A percentile compares a stretch with the other conserved stretches of the same genome.
These are phyloP conservation scores for Oryza meyeriana DNA, from an alignment of 176 grass and related monocot species.

Conservation along the genomic window DNA sequence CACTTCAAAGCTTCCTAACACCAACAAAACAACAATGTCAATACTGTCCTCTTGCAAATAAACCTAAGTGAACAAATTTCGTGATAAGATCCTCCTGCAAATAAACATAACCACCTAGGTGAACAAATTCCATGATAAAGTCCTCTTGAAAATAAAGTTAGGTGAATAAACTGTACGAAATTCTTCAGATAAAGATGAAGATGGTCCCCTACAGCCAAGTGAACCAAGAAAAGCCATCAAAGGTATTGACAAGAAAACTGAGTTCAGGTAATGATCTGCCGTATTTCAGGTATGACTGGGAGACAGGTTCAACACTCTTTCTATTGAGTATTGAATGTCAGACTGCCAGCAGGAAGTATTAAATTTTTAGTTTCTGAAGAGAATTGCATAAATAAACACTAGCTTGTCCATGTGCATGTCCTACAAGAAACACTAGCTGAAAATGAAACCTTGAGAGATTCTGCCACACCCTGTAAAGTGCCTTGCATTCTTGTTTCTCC, in stretches of 20 bases:
- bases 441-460: slow-evolving; percentile 89
- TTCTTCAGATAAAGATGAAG: neutral
- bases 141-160: slow-evolving; percentile 28
- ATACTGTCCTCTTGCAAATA: slow-evolving; percentile 15
- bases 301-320: neutral
- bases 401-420: slow-evolving; percentile 25
- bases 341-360: neutral
- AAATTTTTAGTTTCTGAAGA: neutral
- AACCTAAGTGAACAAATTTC: slow-evolving; percentile 22
- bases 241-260: neutral
- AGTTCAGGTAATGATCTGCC: neutral
- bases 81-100: slow-evolving; percentile 13
- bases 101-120: slow-evolving; percentile 3
- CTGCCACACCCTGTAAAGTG: slow-evolving; percentile 98
- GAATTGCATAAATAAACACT: neutral
- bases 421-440: slow-evolving; percentile 46
- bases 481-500: slow-evolving; percentile 97
- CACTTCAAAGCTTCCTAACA: slow-evolving; percentile 91
- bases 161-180: neutral
- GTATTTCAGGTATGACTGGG: neutral
- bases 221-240: neutral
- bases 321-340: slow-evolving; percentile 17
- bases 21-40: slow-evolving; percentile 23
- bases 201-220: neutral
- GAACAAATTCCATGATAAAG: slow-evolving; percentile 3